These are phyloP conservation scores for Podila clonocystis DNA, from an alignment of 192 early-diverging fungal genomes.

Conservation along the genomic window DNA sequence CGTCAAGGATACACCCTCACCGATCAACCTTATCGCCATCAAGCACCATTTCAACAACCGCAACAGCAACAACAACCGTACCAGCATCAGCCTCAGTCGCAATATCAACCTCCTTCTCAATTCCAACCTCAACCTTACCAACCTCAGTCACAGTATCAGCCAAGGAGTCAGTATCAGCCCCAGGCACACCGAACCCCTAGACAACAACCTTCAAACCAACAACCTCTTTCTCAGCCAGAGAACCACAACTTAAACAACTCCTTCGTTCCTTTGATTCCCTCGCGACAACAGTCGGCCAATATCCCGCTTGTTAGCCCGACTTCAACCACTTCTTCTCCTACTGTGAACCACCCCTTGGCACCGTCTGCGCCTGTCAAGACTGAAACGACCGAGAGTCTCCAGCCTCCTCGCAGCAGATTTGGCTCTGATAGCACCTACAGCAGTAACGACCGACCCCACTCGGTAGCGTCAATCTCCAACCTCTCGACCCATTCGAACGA, in stretches of 20 bases:
- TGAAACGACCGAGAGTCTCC: constrained; percentile 7
- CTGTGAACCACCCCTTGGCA: background rate
- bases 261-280: background rate
- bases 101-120: background rate
- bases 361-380: background rate
- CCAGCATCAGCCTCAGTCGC: background rate
- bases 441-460: constrained; percentile 13
- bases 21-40: background rate
- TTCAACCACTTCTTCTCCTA: background rate
- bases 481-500: constrained; percentile 44
- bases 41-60: background rate
- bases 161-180: background rate
- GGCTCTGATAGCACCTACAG: too few relatives aligned
- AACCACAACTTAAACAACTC: background rate
- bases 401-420: constrained; percentile 29
- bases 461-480: constrained; percentile 30
- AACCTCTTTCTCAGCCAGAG: background rate
- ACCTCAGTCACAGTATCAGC: constrained; percentile 1
- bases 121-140: background rate
- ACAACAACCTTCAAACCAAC: background rate
- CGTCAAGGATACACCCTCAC: background rate
- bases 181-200: background rate
- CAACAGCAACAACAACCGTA: background rate
- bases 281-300: background rate
- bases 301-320: background rate